A percentile compares a stretch with the other conserved stretches of the same genome.
Conservation (phyloP, 2,329 filamentous ascomycete genomes). For the Ophiostoma piceae region DNA sequence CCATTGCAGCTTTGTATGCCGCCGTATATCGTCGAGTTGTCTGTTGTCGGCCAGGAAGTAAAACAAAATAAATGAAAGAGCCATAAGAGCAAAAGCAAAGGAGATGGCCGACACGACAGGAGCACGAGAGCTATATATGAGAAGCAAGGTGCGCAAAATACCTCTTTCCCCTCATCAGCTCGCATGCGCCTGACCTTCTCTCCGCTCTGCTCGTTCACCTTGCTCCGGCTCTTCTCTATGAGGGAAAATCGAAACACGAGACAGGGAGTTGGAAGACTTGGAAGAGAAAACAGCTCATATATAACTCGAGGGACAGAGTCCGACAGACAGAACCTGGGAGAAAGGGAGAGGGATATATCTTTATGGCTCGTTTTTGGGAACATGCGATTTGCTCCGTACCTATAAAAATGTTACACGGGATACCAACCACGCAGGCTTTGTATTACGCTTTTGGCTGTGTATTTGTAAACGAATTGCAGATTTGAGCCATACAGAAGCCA, state of each 20-base stretch:
- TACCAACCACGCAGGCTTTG: background rate
- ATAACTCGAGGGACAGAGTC: background rate
- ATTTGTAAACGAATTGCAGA: background rate
- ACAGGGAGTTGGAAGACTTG: background rate
- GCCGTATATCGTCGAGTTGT: background rate
- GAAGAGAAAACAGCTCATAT: conserved; percentile 11
- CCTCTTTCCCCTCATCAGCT: background rate
- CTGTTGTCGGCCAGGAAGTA: no score
- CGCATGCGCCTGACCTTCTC: background rate
- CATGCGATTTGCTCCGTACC: conserved; percentile 5
- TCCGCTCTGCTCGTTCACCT: background rate
- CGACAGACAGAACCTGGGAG: background rate
- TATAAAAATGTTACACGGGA: background rate
- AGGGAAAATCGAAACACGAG: background rate
- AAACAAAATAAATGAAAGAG: background rate
- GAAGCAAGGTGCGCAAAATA: conserved; percentile 1
- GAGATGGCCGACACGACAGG: background rate
- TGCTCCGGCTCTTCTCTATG: background rate
- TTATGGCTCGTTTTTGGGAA: background rate
- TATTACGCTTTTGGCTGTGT: background rate
- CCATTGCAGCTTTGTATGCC: background rate
- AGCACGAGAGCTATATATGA: background rate
- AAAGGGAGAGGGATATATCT: conserved; percentile 1
- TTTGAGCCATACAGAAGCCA: conserved; percentile 7
- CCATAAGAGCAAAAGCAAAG: background rate